Evolutionary conservation across 139 green algal species (phyloP).

Genomic region (Coccomyxa sp.): DNA sequence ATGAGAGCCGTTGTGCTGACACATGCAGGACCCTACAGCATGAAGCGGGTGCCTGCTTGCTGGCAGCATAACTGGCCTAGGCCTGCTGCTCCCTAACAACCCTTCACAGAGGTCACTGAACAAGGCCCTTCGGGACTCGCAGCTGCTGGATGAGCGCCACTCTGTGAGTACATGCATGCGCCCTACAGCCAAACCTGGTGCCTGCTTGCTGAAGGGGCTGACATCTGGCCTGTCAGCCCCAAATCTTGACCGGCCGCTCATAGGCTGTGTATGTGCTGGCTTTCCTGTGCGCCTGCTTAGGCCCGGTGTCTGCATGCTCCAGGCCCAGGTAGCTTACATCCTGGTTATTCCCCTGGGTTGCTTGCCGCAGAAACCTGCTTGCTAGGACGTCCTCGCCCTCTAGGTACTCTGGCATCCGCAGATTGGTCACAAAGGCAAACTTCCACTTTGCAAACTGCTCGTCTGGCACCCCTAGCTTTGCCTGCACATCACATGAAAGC

Average conservation of each 20-base stretch:
- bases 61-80: too few species aligned
- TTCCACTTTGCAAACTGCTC: constrained; percentile 86
- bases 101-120: too few species aligned
- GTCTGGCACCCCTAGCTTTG: constrained; percentile 65
- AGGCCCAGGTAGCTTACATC: constrained; percentile 64
- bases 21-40: too few species aligned
- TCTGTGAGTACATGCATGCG: too few species aligned
- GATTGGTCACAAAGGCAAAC: constrained; percentile 49
- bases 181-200: too few species aligned
- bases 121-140: too few species aligned
- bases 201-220: too few species aligned
- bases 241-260: constrained; percentile 69
- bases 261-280: constrained; percentile 16
- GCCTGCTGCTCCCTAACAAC: too few species aligned
- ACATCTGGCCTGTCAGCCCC: neutral
- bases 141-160: too few species aligned
- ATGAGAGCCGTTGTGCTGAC: too few species aligned
- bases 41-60: too few species aligned
- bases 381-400: constrained; percentile 57
- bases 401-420: constrained; percentile 48
- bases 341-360: neutral
- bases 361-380: constrained; percentile 8
- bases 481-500: constrained; percentile 43
- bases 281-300: constrained; percentile 31
- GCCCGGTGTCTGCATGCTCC: constrained; percentile 67